Evolutionary conservation across 225 moss, liverwort and hornwort genomes (phyloP).

Genomic region (Takakia lepidozioides): DNA sequence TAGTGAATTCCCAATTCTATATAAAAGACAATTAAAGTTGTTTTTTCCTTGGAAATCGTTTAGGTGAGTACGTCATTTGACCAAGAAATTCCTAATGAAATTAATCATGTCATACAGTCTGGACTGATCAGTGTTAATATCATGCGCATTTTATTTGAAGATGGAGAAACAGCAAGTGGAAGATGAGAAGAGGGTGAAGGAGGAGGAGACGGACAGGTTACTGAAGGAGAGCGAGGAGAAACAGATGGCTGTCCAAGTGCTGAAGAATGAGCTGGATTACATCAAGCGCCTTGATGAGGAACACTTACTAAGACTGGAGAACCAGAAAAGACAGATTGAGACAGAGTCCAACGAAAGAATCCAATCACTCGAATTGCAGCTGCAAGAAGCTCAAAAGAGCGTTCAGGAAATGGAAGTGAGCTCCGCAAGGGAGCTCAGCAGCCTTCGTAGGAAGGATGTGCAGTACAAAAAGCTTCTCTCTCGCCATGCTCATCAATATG

Average conservation of each 20-base stretch:
- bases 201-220: conserved; percentile 35
- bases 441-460: conserved; percentile 28
- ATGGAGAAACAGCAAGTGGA: conserved; percentile 26
- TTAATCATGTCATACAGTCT: too few species aligned
- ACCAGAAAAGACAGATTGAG: conserved; percentile 47
- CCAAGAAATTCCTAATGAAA: too few species aligned
- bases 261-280: conserved; percentile 45
- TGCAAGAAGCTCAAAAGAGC: conserved; percentile 31
- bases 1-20: too few species aligned
- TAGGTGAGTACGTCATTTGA: too few species aligned
- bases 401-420: conserved; percentile 30
- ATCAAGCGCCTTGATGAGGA: conserved; percentile 43
- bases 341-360: conserved; percentile 34
- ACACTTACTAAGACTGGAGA: conserved; percentile 28
- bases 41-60: too few species aligned
- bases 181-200: conserved; percentile 22
- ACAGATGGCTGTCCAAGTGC: conserved; percentile 26
- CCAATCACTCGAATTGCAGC: conserved; percentile 31
- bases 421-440: conserved; percentile 39
- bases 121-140: too few species aligned
- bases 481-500: conserved; percentile 38
- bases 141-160: too few species aligned
- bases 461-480: conserved; percentile 32
- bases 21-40: too few species aligned
- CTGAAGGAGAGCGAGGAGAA: conserved; percentile 31